Conservation (phyloP, 129 eudicot species). For the Flaveria robusta region DNA sequence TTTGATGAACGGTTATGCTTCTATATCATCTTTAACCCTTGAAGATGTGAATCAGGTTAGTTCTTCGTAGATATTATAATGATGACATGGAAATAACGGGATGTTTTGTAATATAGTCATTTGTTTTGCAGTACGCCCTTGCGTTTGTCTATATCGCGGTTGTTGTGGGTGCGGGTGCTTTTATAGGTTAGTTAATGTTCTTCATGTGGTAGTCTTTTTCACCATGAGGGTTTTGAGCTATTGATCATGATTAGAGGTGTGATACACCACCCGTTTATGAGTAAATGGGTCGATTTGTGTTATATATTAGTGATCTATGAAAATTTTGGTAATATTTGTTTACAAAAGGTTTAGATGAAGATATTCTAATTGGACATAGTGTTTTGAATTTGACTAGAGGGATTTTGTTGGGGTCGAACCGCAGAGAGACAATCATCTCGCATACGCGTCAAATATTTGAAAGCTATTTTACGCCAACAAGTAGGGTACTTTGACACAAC, state of each 20-base stretch:
- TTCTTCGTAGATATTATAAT: background rate
- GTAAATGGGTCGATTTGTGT: background rate
- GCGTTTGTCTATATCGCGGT: constrained; percentile 47
- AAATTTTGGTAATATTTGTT: no score
- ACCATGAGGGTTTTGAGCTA: background rate
- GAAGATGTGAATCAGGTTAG: constrained; percentile 37
- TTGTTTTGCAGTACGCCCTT: constrained; percentile 43
- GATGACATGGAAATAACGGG: no score
- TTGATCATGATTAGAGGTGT: background rate
- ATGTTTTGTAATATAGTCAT: background rate
- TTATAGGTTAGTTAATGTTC: constrained; percentile 42
- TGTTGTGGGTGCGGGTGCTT: constrained; percentile 49
- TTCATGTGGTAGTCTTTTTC: constrained; percentile 4
- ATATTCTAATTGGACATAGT: background rate
- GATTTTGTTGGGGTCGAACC: constrained; percentile 57
- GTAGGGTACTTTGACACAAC: constrained; percentile 52
- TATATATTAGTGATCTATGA: background rate
- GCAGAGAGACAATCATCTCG: constrained; percentile 59
- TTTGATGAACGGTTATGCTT: constrained; percentile 42
- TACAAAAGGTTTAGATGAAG: background rate
- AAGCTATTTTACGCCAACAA: constrained; percentile 56
- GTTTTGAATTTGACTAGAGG: constrained; percentile 36
- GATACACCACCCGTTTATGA: background rate
- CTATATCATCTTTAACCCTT: constrained; percentile 31
- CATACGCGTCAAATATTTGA: constrained; percentile 45